phyloP scores from a whole-genome alignment of 164 flowering plant genomes.

The Chloranthus sessilifolius region DNA sequence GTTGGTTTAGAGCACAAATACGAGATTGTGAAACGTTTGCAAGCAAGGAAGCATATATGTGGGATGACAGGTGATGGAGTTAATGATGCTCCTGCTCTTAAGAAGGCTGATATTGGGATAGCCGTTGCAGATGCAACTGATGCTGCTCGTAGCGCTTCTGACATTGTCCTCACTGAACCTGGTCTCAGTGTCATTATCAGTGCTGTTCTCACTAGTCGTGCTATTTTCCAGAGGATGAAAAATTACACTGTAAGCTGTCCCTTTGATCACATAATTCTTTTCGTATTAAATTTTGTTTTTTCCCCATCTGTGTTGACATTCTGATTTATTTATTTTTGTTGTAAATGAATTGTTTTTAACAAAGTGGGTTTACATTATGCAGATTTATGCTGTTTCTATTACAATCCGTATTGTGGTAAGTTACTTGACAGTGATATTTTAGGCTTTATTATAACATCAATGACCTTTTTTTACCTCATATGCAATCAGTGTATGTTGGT shows the following conservation, averaged over 20 bases:
- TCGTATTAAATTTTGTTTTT: neutral
- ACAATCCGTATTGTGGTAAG: conserved; percentile 97
- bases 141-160: conserved; percentile 98
- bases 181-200: conserved; percentile 88
- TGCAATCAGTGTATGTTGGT: too few relatives aligned
- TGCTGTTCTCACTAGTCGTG: conserved; percentile 83
- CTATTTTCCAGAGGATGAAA: conserved; percentile 92
- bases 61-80: conserved; percentile 99
- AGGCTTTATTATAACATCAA: neutral
- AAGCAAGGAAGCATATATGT: conserved; percentile 85
- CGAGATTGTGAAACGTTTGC: conserved; percentile 88
- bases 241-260: conserved; percentile 61
- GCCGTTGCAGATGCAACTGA: conserved; percentile 97
- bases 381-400: conserved; percentile 94
- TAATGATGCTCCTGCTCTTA: conserved; percentile 89
- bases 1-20: conserved; percentile 74
- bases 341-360: conserved; percentile 1
- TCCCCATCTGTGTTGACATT: neutral
- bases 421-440: conserved; percentile 28
- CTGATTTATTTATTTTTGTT: neutral
- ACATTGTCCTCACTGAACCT: conserved; percentile 87
- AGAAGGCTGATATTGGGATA: conserved; percentile 94
- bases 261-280: neutral
- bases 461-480: too few relatives aligned
- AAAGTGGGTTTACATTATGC: conserved; percentile 18